Conservation (phyloP, 2,329 filamentous ascomycete species). For the Podosphaera leucotricha region DNA sequence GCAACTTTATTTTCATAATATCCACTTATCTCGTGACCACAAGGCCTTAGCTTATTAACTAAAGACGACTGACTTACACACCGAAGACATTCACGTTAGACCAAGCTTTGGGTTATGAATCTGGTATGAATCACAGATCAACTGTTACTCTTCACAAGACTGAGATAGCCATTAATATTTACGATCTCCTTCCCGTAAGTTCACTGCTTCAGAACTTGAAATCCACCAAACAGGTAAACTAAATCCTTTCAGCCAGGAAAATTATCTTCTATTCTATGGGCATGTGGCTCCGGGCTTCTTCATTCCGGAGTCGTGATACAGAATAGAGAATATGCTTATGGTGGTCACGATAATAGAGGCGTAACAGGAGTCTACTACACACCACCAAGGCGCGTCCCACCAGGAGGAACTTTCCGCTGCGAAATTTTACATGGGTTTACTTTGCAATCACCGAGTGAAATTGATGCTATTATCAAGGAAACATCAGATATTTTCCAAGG, state of each 20-base stretch:
- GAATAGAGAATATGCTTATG: conserved; percentile 63
- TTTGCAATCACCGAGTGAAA: conserved; percentile 41
- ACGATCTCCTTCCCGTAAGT: conserved; percentile 47
- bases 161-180: conserved; percentile 53
- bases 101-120: neutral
- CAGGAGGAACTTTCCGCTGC: conserved; percentile 52
- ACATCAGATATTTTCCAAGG: conserved; percentile 53
- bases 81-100: neutral
- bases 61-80: too few species aligned
- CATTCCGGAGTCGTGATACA: conserved; percentile 69
- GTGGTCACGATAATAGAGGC: conserved; percentile 48
- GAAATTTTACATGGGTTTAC: conserved; percentile 63
- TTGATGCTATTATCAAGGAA: conserved; percentile 42
- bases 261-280: conserved; percentile 56
- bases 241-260: conserved; percentile 34
- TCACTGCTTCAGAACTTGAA: neutral
- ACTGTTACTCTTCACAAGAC: conserved; percentile 48
- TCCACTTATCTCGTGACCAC: neutral
- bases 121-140: conserved; percentile 31
- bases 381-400: conserved; percentile 44
- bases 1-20: neutral
- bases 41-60: neutral
- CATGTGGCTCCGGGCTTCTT: conserved; percentile 50
- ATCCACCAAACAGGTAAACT: neutral
- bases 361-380: conserved; percentile 71